Conservation (phyloP, 2,329 filamentous ascomycete genomes). For the Cladosporium sp. region DNA sequence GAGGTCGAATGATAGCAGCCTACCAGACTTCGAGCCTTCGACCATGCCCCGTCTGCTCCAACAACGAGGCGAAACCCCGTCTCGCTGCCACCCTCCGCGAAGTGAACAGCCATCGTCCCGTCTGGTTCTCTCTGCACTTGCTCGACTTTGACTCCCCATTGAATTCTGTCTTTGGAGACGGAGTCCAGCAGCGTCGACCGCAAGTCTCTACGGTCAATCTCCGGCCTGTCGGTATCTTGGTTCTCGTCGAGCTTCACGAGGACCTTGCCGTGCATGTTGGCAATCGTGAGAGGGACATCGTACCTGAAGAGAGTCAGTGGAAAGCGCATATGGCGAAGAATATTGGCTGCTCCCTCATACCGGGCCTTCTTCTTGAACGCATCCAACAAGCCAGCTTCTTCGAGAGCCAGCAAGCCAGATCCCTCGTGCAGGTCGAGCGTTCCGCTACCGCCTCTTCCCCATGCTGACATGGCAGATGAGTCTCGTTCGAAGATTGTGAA, state of each 20-base stretch:
- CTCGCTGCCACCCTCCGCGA: slow-evolving; percentile 27
- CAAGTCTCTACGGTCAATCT: slow-evolving; percentile 37
- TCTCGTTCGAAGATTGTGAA: slow-evolving; percentile 28
- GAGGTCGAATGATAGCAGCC: background rate
- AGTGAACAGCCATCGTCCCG: slow-evolving; percentile 21
- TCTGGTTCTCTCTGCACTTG: slow-evolving; percentile 17
- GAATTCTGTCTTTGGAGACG: slow-evolving; percentile 29
- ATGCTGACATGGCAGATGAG: slow-evolving; percentile 1
- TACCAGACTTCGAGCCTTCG: slow-evolving; percentile 31
- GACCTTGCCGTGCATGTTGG: slow-evolving; percentile 18
- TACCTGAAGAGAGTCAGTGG: slow-evolving; percentile 2
- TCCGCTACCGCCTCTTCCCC: slow-evolving; percentile 19
- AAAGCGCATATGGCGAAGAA: no score
- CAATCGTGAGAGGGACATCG: slow-evolving; percentile 18
- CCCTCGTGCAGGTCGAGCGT: slow-evolving; percentile 27
- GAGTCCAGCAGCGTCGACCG: slow-evolving; percentile 32
- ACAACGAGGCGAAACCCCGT: slow-evolving; percentile 41
- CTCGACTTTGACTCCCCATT: slow-evolving; percentile 28
- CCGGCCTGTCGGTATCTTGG: slow-evolving; percentile 30
- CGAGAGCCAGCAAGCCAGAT: slow-evolving; percentile 25
- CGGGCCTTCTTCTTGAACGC: slow-evolving; percentile 24
- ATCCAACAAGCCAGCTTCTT: slow-evolving; percentile 25
- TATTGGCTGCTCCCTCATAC: background rate
- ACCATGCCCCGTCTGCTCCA: slow-evolving; percentile 45
- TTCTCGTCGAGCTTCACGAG: slow-evolving; percentile 14